These are phyloP conservation scores for Xylariaceae sp. DNA, from an alignment of 2,329 filamentous ascomycete genomes.

Conservation along the genomic window DNA sequence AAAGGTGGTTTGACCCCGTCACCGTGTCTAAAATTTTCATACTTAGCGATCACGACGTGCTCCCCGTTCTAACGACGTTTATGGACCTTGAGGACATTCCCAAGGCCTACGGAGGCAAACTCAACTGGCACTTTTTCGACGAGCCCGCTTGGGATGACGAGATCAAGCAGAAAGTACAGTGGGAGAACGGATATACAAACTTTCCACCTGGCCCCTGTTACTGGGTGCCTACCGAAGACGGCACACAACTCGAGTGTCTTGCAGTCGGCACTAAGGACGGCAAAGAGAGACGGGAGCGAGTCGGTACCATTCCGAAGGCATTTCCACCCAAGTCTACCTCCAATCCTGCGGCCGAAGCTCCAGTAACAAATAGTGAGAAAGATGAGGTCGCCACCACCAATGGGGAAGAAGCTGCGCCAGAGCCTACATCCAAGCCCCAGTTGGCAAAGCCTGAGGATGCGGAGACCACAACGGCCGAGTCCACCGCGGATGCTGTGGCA, in stretches of 20 bases:
- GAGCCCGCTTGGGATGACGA: conserved; percentile 65
- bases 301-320: conserved; percentile 59
- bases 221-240: conserved; percentile 60
- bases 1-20: conserved; percentile 93
- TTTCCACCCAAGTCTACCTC: conserved; percentile 43
- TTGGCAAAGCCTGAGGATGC: not conserved
- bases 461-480: conserved; percentile 13
- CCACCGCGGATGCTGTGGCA: conserved; percentile 23
- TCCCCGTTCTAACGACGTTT: conserved; percentile 78
- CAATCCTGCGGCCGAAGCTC: not conserved
- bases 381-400: conserved; percentile 19
- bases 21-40: conserved; percentile 98
- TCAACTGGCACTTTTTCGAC: conserved; percentile 85
- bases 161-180: conserved; percentile 49
- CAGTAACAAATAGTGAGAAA: conserved; percentile 7
- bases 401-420: conserved; percentile 10
- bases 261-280: conserved; percentile 58
- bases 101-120: conserved; percentile 84
- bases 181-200: conserved; percentile 58
- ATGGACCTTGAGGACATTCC: conserved; percentile 86
- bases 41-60: conserved; percentile 74
- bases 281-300: conserved; percentile 52
- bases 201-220: conserved; percentile 65
- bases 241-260: conserved; percentile 57
- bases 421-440: conserved; percentile 4